A percentile compares a stretch with the other conserved stretches of the same genome.
Conservation (phyloP, 768 basidiomycete species). For the Postia placenta region DNA sequence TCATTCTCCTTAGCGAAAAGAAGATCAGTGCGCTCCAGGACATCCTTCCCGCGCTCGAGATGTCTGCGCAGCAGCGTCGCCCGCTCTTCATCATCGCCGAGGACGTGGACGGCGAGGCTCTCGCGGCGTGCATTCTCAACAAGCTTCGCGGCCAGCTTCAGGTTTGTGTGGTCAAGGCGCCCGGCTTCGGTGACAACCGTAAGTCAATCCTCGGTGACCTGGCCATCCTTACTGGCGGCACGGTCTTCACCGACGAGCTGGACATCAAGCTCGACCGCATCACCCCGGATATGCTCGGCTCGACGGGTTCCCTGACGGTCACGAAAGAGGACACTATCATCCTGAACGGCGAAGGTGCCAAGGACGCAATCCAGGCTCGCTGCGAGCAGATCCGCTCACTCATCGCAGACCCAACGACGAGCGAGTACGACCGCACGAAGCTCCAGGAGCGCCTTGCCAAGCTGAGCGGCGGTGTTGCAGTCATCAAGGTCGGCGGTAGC, state of each 20-base stretch:
- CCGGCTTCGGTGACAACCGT: conserved; percentile 98
- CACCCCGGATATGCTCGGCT: conserved; percentile 83
- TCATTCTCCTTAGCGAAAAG: conserved; percentile 93
- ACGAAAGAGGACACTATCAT: conserved; percentile 98
- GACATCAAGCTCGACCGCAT: conserved; percentile 96
- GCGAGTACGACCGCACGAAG: conserved; percentile 91
- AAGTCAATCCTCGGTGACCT: conserved; percentile 97
- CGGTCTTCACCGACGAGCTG: conserved; percentile 88
- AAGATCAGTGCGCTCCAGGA: conserved; percentile 95
- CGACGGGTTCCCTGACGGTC: conserved; percentile 86
- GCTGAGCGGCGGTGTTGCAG: conserved; percentile 92
- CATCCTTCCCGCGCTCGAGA: conserved; percentile 87
- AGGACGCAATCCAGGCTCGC: conserved; percentile 84
- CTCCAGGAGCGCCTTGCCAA: conserved; percentile 97
- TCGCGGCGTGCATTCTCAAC: conserved; percentile 98
- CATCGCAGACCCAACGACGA: conserved; percentile 76
- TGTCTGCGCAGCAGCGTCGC: conserved; percentile 73
- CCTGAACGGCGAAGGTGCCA: conserved; percentile 89
- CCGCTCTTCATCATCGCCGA: conserved; percentile 96
- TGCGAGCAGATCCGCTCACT: conserved; percentile 93
- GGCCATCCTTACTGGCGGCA: conserved; percentile 95
- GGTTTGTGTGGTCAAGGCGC: conserved; percentile 93
- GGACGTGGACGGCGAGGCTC: conserved; percentile 95
- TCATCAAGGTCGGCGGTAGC: conserved; percentile 95
- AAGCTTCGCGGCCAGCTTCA: conserved; percentile 97